These are phyloP conservation scores for Endocalyx cinctus DNA, from an alignment of 2,329 filamentous ascomycete species.

Conservation along the genomic window DNA sequence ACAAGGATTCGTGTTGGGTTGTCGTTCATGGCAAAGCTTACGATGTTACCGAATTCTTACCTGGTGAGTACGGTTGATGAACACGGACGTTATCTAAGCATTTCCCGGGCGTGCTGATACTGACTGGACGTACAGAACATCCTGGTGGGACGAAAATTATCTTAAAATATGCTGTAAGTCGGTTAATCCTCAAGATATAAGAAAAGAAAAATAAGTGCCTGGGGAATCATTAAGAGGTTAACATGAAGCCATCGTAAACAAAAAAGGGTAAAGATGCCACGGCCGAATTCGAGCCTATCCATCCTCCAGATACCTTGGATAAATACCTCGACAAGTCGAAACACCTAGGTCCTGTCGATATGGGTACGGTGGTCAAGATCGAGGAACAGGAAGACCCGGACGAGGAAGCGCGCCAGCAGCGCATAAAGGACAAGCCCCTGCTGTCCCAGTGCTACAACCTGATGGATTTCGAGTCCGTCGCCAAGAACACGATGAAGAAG, in stretches of 20 bases:
- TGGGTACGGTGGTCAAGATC: slow-evolving; percentile 68
- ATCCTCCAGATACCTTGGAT: slow-evolving; percentile 80
- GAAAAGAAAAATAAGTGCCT: too few species aligned
- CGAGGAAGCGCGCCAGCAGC: slow-evolving; percentile 67
- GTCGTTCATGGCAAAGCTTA: slow-evolving; percentile 83
- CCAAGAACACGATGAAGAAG: slow-evolving; percentile 88
- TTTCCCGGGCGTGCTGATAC: slow-evolving; percentile 2
- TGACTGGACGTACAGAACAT: slow-evolving; percentile 55
- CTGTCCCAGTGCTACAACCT: slow-evolving; percentile 89
- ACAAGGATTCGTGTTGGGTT: slow-evolving; percentile 82
- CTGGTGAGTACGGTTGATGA: slow-evolving; percentile 38
- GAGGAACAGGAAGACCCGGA: slow-evolving; percentile 65
- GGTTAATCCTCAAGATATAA: too few species aligned
- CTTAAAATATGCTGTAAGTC: slow-evolving; percentile 75
- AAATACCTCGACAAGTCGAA: slow-evolving; percentile 81
- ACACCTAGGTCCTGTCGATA: slow-evolving; percentile 85
- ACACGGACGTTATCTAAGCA: too few species aligned
- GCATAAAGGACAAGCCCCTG: slow-evolving; percentile 69
- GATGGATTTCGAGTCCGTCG: slow-evolving; percentile 93
- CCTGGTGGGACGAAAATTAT: slow-evolving; percentile 91
- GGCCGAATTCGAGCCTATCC: slow-evolving; percentile 84
- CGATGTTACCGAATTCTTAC: slow-evolving; percentile 86
- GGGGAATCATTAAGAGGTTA: not conserved
- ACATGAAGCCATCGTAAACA: not conserved
- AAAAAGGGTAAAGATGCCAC: slow-evolving; percentile 80